Base-by-base conservation (phyloP, 176 grass and related monocot species). In the Guadua angustifolia region DNA sequence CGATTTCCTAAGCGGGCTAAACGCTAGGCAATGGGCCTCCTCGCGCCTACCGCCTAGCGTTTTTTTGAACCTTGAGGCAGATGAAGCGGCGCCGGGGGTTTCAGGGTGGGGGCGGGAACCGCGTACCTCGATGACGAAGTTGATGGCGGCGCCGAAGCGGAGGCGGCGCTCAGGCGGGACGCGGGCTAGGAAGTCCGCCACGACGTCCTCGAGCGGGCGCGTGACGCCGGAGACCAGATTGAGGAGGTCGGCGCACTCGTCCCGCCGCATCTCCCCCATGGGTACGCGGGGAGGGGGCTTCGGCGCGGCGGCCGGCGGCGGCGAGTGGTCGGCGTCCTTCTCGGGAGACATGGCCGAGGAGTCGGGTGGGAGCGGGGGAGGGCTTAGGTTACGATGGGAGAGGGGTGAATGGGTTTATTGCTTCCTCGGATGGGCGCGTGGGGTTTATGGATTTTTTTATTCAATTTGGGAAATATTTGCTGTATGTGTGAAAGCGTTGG, bases 41-140 rank as follows among this genome's bases (percentile, higher is more conserved):
- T n/a, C n/a, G n/a, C n/a, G n/a, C n/a, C n/a, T n/a, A n/a, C n/a
- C n/a, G n/a, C n/a, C n/a, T n/a, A n/a, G n/a, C n/a, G n/a, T n/a
- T n/a, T n/a, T n/a, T n/a, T n/a, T n/a, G n/a, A n/a, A n/a, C n/a
- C n/a, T n/a, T n/a, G n/a, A 71, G 42, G 32, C 67, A 71, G 52
- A 58, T 11, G 67, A 33, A 71, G 24, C 13, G 22, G 59, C 14
- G 6, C 19, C 8, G 52, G 15, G 1, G 51, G 35, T 11, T 1
- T 12, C 61, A 26, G 70, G 43, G 24, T 0, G 69, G 16, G 10
- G 53, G 16, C 24, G 19, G 18, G 6, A 29, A 29, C n/a, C 15
- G 42, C 78, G 45, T 47, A 93, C 95, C 95, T 94, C 87, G 38
- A 95, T 71, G 89, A 95, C 80, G 18, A 93, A 75, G 15, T 63